Evolutionary conservation across 2,329 filamentous ascomycete genomes (phyloP), one percentile per base, ranked within the genome.

Genomic region (Ascochyta clinopodiicola): DNA sequence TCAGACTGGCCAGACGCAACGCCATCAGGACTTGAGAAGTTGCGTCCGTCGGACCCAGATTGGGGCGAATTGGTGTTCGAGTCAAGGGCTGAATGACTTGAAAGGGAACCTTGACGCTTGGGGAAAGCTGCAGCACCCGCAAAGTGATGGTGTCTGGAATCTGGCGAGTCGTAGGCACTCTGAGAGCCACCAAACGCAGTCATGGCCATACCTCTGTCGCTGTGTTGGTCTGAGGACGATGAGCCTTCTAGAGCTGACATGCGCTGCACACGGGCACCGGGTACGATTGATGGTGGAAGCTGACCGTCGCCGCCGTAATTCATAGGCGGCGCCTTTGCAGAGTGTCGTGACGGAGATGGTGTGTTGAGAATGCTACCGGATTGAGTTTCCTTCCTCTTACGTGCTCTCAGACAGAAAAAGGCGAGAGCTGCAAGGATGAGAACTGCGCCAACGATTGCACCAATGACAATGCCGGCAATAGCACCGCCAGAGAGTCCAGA

Each of bases 231-330:
- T n/a, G 72, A 73, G 21, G 86, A 84, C 54, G 83, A 85, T 0
- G 86, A 86, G 50, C 88, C 86, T 77, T 97, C 94, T 47, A 99
- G 78, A 31, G 95, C 95, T 35, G 94, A 93, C 95, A 99, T 98
- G 51, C 95, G 88, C 35, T 95, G 91, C 56, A 99, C 95, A 59
- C 95, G 88, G 27, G 92, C 92, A 38, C 92, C 93, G 6, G 92
- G 91, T 10, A 96, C 82, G 15, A 92, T 84, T 65, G 66, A 59
- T 15, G 76, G 67, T 67, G 61, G 71, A 66, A 51, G 69, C 44
- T 68, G 62, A 21, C 74, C 67, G 24, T 77, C 78, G 38, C 77
- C 75, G 45, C 76, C 70, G 57, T 75, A 79, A 37, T 69, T 70
- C 77, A 81, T 79, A 34, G 68, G 48, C 6, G 76, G 50, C n/a